Percentiles rank a stretch among this genome's conserved stretches.
phyloP scores from a whole-genome alignment of 2,329 filamentous ascomycete genomes.

The Penicillium sp. region DNA sequence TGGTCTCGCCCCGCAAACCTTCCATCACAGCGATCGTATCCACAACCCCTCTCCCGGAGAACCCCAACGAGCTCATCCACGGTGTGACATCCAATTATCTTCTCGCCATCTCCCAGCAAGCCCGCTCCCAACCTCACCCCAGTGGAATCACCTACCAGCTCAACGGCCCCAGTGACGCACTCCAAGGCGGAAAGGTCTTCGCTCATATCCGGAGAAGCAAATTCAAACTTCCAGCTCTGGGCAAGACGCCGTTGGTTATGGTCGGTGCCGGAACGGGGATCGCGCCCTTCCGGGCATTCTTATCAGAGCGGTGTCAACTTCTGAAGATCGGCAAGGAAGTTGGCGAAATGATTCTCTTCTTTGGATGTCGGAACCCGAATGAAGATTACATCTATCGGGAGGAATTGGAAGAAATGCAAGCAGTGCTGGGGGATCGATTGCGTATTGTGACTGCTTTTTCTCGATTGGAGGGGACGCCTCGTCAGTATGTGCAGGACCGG shows the following conservation, averaged over 20 bases:
- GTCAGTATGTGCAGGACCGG: conserved; percentile 42
- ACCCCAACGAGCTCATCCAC: conserved; percentile 68
- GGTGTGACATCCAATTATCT: conserved; percentile 95
- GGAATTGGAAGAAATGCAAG: conserved; percentile 29
- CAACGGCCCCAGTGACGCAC: conserved; percentile 81
- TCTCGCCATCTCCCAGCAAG: conserved; percentile 56
- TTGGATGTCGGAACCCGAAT: conserved; percentile 39
- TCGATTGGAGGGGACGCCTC: conserved; percentile 15
- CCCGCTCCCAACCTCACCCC: conserved; percentile 69
- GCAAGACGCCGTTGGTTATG: conserved; percentile 51
- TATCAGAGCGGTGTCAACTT: conserved; percentile 42
- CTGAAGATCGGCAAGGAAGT: conserved; percentile 36
- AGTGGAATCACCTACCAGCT: conserved; percentile 80
- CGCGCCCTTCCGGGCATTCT: conserved; percentile 48
- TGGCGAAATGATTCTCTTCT: conserved; percentile 43
- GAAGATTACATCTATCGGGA: conserved; percentile 40
- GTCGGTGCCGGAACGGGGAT: conserved; percentile 53
- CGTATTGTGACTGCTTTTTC: conserved; percentile 31
- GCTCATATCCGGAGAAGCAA: conserved; percentile 93
- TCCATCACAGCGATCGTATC: conserved; percentile 90
- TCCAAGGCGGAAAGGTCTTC: conserved; percentile 82
- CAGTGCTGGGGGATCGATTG: conserved; percentile 16
- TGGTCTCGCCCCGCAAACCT: conserved; percentile 47
- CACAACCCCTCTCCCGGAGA: conserved; percentile 67
- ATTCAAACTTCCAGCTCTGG: conserved; percentile 74